These are phyloP conservation scores for Phtheirospermum japonicum DNA, from an alignment of 257 asterid species.

Conservation along the genomic window DNA sequence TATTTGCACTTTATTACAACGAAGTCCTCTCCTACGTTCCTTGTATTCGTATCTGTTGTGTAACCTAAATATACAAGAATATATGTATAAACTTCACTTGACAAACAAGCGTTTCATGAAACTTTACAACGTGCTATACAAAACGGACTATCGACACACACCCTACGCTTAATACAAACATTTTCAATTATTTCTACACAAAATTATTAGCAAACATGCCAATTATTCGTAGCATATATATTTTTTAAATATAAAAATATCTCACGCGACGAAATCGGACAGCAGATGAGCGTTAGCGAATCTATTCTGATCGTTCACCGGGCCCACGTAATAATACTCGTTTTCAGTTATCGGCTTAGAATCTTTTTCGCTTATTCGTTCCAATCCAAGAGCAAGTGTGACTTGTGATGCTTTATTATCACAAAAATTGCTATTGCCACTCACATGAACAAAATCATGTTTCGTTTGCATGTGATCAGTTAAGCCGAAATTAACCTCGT, in stretches of 20 bases:
- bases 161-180: conserved; percentile 15
- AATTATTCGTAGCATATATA: neutral
- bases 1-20: too few species aligned
- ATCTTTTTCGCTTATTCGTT: conserved; percentile 35
- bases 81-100: conserved; percentile 18
- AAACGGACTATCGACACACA: conserved; percentile 24
- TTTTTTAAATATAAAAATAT: neutral
- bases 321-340: conserved; percentile 45
- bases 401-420: conserved; percentile 31
- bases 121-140: conserved; percentile 28
- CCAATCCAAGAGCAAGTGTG: conserved; percentile 56
- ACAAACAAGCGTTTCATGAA: conserved; percentile 25
- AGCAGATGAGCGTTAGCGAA: conserved; percentile 44
- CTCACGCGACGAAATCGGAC: conserved; percentile 57
- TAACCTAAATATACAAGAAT: conserved; percentile 18
- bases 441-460: neutral
- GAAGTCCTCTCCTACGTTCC: too few species aligned
- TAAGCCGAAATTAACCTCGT: conserved; percentile 12
- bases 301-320: conserved; percentile 54
- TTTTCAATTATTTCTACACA: conserved; percentile 27
- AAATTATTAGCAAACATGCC: conserved; percentile 19
- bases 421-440: conserved; percentile 18
- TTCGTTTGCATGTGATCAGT: neutral
- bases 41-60: too few species aligned
- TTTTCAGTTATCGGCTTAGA: conserved; percentile 28